Evolutionary conservation across 2,329 filamentous ascomycete genomes (phyloP).

Genomic region (Penicillium sp.): DNA sequence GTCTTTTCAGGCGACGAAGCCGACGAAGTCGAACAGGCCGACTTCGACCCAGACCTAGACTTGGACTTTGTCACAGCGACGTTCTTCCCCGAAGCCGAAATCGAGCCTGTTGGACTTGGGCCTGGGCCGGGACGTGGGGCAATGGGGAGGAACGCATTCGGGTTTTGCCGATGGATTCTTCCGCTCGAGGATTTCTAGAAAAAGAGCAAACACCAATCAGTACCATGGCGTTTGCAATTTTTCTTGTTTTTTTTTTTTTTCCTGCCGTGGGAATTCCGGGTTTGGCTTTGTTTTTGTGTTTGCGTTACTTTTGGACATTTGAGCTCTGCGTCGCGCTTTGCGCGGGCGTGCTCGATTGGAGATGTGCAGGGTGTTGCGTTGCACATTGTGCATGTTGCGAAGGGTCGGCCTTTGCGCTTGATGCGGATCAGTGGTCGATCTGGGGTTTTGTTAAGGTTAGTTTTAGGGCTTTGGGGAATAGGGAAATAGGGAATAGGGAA

Average conservation of each 20-base stretch:
- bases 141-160: constrained; percentile 23
- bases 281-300: constrained; percentile 14
- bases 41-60: constrained; percentile 17
- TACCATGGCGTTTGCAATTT: constrained; percentile 19
- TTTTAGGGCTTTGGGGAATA: neutral
- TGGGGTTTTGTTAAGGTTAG: constrained; percentile 35
- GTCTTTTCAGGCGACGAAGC: neutral
- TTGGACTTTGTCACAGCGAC: neutral
- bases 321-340: constrained; percentile 35
- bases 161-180: constrained; percentile 21
- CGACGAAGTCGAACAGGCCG: neutral
- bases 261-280: neutral
- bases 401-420: constrained; percentile 93
- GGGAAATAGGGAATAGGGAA: neutral
- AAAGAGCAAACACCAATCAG: constrained; percentile 19
- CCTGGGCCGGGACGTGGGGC: constrained; percentile 21
- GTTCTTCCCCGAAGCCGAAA: neutral
- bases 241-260: neutral
- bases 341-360: constrained; percentile 79
- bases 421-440: constrained; percentile 90
- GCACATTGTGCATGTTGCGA: constrained; percentile 94
- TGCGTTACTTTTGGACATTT: constrained; percentile 34
- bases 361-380: constrained; percentile 81
- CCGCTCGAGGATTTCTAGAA: constrained; percentile 24
- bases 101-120: constrained; percentile 3